A percentile compares a stretch with the other conserved stretches of the same genome.
Evolutionary conservation across 768 basidiomycete species (phyloP).

Genomic region (Neoboletus magnificus): DNA sequence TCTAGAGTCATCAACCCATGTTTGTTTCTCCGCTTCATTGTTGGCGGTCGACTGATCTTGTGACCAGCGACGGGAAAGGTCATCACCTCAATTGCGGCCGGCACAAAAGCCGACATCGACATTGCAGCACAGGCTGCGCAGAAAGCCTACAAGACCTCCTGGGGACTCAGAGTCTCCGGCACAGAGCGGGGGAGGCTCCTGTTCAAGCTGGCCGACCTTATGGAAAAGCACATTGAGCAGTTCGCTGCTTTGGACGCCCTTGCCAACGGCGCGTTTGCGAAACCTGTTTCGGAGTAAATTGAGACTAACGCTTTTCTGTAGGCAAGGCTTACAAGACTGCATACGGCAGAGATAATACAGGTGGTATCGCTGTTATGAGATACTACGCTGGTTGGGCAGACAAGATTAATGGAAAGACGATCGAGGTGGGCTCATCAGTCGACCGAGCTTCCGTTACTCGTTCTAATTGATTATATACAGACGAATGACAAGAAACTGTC

Average conservation of each 20-base stretch:
- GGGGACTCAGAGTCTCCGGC: slow-evolving; percentile 7
- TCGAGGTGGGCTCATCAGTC: not conserved
- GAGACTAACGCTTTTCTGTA: not conserved
- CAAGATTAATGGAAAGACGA: slow-evolving; percentile 8
- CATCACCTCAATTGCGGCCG: slow-evolving; percentile 8
- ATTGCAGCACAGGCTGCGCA: slow-evolving; percentile 2
- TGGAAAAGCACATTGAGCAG: slow-evolving; percentile 6
- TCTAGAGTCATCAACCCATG: slow-evolving; percentile 55
- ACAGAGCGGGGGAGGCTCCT: slow-evolving; percentile 3
- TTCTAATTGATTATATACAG: not conserved
- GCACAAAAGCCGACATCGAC: slow-evolving; percentile 8
- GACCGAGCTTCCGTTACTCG: not conserved
- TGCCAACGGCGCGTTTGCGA: not conserved
- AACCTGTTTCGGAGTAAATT: too few relatives aligned
- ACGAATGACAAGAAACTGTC: slow-evolving; percentile 2
- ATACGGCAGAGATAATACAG: not conserved
- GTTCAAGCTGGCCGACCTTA: slow-evolving; percentile 6
- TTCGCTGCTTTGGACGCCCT: slow-evolving; percentile 10
- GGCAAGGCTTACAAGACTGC: slow-evolving; percentile 9
- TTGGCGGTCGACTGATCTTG: slow-evolving; percentile 20
- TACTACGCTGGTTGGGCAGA: slow-evolving; percentile 16
- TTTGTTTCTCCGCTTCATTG: slow-evolving; percentile 17
- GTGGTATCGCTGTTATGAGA: not conserved
- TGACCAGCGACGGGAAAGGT: slow-evolving; percentile 4
- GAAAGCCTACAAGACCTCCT: slow-evolving; percentile 4